Evolutionary conservation across 768 basidiomycete species (phyloP).

Genomic region (Ramaria sp.): DNA sequence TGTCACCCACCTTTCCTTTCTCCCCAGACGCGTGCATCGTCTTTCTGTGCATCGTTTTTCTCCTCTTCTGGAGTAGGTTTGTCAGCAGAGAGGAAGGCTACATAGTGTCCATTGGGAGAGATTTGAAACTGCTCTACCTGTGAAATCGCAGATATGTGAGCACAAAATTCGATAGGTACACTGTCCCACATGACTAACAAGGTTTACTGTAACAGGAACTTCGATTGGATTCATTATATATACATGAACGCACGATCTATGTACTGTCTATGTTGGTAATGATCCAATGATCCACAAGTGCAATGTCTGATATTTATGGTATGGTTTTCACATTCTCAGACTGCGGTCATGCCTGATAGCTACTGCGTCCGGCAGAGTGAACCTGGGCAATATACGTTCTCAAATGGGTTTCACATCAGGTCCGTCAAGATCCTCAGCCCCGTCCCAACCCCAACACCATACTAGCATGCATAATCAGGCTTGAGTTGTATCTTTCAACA

Average conservation of each 20-base stretch:
- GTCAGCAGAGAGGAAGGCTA: constrained; percentile 7
- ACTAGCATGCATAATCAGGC: constrained; percentile 38
- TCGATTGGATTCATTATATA: no score
- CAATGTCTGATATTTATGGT: background rate
- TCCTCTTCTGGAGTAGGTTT: constrained; percentile 11
- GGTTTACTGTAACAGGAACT: no score
- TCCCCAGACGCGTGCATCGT: constrained; percentile 11
- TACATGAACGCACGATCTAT: no score
- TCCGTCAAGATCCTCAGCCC: constrained; percentile 94
- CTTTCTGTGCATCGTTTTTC: constrained; percentile 9
- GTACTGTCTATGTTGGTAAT: no score
- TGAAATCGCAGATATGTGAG: background rate
- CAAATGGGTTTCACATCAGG: constrained; percentile 98
- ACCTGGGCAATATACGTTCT: constrained; percentile 65
- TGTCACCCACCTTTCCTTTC: constrained; percentile 1
- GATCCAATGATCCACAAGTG: no score
- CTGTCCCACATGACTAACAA: no score
- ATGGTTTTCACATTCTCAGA: constrained; percentile 5
- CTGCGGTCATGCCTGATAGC: constrained; percentile 57
- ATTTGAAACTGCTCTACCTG: constrained; percentile 3
- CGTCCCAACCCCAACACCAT: constrained; percentile 99
- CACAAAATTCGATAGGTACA: background rate
- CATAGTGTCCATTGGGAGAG: constrained; percentile 12
- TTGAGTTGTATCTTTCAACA: constrained; percentile 2
- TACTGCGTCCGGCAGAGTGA: constrained; percentile 47